A percentile compares a stretch with the other conserved stretches of the same genome.
phyloP scores from a whole-genome alignment of 331 rosid genomes.

The Phaseolus coccineus region DNA sequence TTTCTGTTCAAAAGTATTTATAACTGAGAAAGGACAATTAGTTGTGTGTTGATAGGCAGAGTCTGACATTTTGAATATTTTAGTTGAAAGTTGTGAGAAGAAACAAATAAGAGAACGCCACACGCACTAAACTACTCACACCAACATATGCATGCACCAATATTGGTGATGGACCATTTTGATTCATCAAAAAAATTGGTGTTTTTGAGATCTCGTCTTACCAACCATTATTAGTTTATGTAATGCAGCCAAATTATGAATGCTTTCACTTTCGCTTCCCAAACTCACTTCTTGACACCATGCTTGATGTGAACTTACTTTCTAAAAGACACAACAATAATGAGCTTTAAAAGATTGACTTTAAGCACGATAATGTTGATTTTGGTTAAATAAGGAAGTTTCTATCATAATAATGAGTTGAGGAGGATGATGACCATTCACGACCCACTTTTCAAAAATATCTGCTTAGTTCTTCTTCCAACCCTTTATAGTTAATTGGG shows the following conservation, averaged over 20 bases:
- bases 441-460: neutral
- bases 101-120: neutral
- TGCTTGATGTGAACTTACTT: conserved; percentile 39
- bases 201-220: neutral
- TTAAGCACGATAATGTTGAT: conserved; percentile 2
- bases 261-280: conserved; percentile 32
- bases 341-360: conserved; percentile 8
- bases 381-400: conserved; percentile 8
- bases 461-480: no score
- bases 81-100: neutral
- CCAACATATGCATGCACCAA: neutral
- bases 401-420: neutral
- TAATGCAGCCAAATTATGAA: conserved; percentile 31
- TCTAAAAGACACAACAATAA: conserved; percentile 27
- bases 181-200: neutral
- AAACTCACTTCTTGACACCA: neutral
- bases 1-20: neutral
- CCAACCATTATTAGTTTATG: neutral
- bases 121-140: neutral
- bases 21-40: neutral
- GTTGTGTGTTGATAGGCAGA: neutral
- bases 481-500: no score
- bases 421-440: neutral
- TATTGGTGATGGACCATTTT: conserved; percentile 4
- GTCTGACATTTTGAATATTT: conserved; percentile 4